Evolutionary conservation across 768 basidiomycete species (phyloP).

Genomic region (Termitomyces sp.): DNA sequence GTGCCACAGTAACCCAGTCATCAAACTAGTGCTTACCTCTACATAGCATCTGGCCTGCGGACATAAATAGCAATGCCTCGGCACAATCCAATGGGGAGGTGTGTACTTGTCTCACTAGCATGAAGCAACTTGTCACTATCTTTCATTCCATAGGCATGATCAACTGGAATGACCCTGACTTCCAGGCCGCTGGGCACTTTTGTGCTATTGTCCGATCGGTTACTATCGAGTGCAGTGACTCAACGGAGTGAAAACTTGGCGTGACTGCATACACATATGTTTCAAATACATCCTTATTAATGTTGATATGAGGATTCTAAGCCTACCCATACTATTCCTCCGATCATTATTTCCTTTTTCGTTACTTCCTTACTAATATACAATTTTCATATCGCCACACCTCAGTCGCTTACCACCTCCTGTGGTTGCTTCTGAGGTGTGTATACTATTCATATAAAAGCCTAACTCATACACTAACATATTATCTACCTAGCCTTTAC

Average conservation of each 20-base stretch:
- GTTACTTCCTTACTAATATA: no score
- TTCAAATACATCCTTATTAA: conserved; percentile 44
- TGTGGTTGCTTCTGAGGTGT: no score
- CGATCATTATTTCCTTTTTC: no score
- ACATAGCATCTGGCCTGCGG: conserved; percentile 77
- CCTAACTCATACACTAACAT: no score
- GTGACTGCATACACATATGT: conserved; percentile 64
- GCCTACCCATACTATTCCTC: no score
- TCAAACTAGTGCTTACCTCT: background rate
- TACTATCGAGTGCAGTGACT: conserved; percentile 58
- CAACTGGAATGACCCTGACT: conserved; percentile 78
- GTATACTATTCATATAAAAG: no score
- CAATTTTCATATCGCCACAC: no score
- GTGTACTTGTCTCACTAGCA: background rate
- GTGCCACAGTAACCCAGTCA: conserved; percentile 7
- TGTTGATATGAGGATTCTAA: no score
- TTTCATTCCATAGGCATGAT: conserved; percentile 48
- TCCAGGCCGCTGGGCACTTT: conserved; percentile 68
- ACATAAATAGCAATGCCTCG: conserved; percentile 55
- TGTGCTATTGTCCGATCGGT: conserved; percentile 61
- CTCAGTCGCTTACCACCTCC: no score
- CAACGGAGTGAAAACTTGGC: conserved; percentile 33
- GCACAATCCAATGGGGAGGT: conserved; percentile 77
- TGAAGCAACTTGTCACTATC: background rate
- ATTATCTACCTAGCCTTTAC: no score